Base-by-base conservation (phyloP, 2,329 filamentous ascomycete genomes). In the Botryosphaeria agaves region DNA sequence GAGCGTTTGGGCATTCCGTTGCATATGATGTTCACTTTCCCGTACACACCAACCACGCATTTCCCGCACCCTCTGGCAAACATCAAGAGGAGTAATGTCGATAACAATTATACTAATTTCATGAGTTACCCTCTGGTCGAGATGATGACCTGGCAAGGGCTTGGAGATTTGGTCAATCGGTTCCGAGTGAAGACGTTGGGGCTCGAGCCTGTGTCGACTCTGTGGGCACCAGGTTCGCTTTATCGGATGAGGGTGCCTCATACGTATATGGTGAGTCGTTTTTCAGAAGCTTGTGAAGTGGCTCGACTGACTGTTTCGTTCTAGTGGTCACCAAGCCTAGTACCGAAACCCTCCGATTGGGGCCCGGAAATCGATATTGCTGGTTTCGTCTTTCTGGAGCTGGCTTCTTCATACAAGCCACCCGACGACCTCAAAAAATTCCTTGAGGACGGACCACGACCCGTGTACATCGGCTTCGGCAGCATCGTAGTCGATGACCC, bases 61-160 rank as follows among this genome's bases (percentile, higher is more conserved):
- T 87, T 87, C 38, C 77, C 79, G 0, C 80, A 87, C 46, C 80
- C 81, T 0, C 49, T 87, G 29, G 78, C 79, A 7, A 82, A 72
- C 44, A 76, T 87, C 49, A 79, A 76, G 44, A 66, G 66, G 36
- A 72, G 66, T 11, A 81, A 82, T 38, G 68, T 82, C 6, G 76
- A 84, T 41, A 62, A 68, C 1, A 71, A 69, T 14, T 80, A 81
- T 45, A 72, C 75, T 8, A 89, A 87, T 49, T 83, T 81, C 45
- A 81, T 87, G 48, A 77, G 71, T 2, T 89, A 85, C 45, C 73
- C 77, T 0, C 54, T 87, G 20, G 77, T 87, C 1, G 80, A 87
- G 46, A 76, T 82, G 69, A 81, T 87, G 59, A 64, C 59, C 12
- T 65, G 61, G 61, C 61, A 63, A 41, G 61, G 64, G 0, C 54